These are phyloP conservation scores for Dendrobium nobile DNA, from an alignment of 106 monocot genomes.

Conservation along the genomic window DNA sequence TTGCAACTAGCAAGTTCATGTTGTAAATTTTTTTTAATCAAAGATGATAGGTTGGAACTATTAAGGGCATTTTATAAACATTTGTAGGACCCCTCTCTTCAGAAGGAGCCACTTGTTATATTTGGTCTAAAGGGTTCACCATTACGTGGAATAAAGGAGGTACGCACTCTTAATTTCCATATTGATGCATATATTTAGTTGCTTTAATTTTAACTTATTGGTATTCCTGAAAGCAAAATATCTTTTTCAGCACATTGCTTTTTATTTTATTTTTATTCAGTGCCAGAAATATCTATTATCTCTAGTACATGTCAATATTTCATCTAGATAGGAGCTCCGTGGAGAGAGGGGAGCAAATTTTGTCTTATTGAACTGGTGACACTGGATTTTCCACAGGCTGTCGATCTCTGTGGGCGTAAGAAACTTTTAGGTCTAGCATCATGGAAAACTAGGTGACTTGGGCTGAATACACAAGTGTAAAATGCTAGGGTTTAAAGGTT, in stretches of 20 bases:
- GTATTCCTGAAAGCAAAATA: background rate
- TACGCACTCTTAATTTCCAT: constrained; percentile 1
- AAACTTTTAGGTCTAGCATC: background rate
- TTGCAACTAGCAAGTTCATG: background rate
- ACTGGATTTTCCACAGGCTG: background rate
- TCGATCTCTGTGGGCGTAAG: background rate
- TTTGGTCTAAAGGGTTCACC: constrained; percentile 46
- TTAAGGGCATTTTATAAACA: background rate
- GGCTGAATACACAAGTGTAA: background rate
- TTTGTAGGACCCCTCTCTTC: constrained; percentile 35
- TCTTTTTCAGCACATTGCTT: background rate
- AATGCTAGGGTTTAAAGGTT: background rate
- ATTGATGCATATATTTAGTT: constrained; percentile 1
- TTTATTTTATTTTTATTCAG: background rate
- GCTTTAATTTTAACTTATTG: background rate
- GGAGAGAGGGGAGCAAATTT: background rate
- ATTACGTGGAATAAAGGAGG: constrained; percentile 49
- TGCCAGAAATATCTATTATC: background rate
- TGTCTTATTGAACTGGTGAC: background rate
- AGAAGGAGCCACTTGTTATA: constrained; percentile 30
- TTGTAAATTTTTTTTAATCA: background rate
- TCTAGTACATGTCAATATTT: background rate
- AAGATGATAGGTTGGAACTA: background rate
- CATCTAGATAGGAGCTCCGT: background rate
- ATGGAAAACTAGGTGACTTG: background rate